Percentiles rank a stretch among this genome's conserved stretches.
Evolutionary conservation across 331 rosid genomes (phyloP).

Genomic region (Rosa hybrid): DNA sequence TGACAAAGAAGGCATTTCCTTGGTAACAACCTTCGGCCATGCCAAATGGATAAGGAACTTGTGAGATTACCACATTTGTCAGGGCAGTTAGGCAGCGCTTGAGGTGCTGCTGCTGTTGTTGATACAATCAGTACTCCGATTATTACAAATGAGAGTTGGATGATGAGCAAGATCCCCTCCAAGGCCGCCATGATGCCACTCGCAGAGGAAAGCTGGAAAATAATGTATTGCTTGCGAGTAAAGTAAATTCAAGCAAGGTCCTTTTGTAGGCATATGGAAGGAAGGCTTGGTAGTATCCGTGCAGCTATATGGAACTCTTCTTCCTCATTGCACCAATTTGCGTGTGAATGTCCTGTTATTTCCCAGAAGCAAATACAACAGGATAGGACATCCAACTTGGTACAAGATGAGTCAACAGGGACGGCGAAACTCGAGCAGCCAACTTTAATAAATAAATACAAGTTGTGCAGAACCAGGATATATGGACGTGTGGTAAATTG

Average conservation of each 20-base stretch:
- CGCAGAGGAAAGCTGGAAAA: neutral
- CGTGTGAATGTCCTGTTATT: no score
- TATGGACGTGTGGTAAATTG: no score
- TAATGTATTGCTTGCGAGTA: neutral
- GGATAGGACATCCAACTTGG: no score
- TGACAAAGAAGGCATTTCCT: neutral
- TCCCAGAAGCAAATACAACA: no score
- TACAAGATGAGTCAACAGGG: no score
- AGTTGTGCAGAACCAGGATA: no score
- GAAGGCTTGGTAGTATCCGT: neutral
- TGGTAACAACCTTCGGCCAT: no score
- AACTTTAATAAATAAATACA: no score
- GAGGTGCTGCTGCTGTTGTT: neutral
- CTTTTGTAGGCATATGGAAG: neutral
- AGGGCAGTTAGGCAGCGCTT: neutral
- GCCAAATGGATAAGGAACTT: neutral
- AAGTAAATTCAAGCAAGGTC: neutral
- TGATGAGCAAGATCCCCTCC: neutral
- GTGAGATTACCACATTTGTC: conserved; percentile 14
- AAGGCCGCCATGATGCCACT: neutral
- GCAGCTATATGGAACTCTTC: neutral
- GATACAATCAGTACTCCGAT: neutral
- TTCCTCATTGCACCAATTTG: neutral
- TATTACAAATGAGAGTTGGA: neutral
- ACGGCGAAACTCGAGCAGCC: no score